phyloP scores from a whole-genome alignment of 129 eudicot species.

The Helichrysum umbraculigerum region DNA sequence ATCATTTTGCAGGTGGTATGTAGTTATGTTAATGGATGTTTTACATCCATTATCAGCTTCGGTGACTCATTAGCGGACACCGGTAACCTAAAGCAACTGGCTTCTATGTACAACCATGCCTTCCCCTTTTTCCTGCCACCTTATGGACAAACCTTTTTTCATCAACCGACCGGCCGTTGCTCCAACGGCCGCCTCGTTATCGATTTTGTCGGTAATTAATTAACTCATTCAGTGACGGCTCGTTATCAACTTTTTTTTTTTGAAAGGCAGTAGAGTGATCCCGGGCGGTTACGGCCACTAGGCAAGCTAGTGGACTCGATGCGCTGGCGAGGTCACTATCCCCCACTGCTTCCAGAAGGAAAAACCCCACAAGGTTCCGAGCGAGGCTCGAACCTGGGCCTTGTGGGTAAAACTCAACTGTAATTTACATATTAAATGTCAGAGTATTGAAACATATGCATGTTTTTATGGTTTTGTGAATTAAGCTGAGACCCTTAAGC shows the following conservation, averaged over 20 bases:
- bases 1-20: too few relatives aligned
- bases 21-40: constrained; percentile 29
- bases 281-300: too few relatives aligned
- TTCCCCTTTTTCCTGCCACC: constrained; percentile 33
- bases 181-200: constrained; percentile 58
- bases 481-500: constrained; percentile 42
- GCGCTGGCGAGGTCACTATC: too few relatives aligned
- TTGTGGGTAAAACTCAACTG: too few relatives aligned
- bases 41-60: constrained; percentile 65
- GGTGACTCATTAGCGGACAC: constrained; percentile 89
- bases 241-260: too few relatives aligned
- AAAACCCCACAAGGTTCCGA: too few relatives aligned
- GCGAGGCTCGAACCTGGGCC: too few relatives aligned
- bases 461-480: background rate
- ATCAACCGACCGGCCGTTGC: constrained; percentile 55
- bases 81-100: constrained; percentile 44
- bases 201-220: constrained; percentile 33
- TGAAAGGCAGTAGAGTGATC: too few relatives aligned
- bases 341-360: too few relatives aligned
- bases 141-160: constrained; percentile 58
- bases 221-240: too few relatives aligned
- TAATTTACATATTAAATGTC: too few relatives aligned
- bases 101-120: background rate
- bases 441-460: background rate
- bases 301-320: too few relatives aligned